phyloP scores from a whole-genome alignment of 164 flowering plant species.

The Chimonanthus praecox region DNA sequence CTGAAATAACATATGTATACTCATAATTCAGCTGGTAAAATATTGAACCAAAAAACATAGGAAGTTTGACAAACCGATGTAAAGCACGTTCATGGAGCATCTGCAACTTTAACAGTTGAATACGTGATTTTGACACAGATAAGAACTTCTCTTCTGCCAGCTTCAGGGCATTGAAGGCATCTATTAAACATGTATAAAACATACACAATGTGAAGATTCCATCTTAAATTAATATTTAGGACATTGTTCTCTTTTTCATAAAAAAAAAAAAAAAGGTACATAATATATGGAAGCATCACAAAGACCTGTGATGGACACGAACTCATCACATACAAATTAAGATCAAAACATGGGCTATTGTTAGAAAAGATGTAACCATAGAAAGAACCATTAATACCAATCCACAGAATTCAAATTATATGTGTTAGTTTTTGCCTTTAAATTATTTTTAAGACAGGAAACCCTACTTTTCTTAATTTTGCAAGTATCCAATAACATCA shows the following conservation, averaged over 20 bases:
- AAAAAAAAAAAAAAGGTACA: background rate
- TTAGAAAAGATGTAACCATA: too few species aligned
- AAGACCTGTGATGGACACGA: too few species aligned
- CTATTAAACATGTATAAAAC: conserved; percentile 25
- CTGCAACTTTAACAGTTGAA: conserved; percentile 68
- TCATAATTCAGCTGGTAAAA: background rate
- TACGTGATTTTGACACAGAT: conserved; percentile 62
- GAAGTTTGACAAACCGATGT: conserved; percentile 41
- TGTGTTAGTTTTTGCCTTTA: too few species aligned
- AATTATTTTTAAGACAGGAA: too few species aligned
- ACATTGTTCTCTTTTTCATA: background rate
- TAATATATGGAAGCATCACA: too few species aligned
- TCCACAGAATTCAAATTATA: too few species aligned
- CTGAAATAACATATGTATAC: background rate
- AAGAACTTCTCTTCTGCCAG: conserved; percentile 72
- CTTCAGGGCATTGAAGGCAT: conserved; percentile 76
- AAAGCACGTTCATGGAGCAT: conserved; percentile 85
- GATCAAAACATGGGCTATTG: too few species aligned
- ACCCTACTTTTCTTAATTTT: too few species aligned
- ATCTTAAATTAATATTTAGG: background rate
- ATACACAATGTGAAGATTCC: background rate
- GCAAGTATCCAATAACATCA: too few species aligned
- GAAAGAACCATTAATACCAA: too few species aligned
- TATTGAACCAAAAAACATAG: background rate
- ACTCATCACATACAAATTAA: too few species aligned